phyloP scores from a whole-genome alignment of 2,329 filamentous ascomycete species.

The Fusarium clavum region DNA sequence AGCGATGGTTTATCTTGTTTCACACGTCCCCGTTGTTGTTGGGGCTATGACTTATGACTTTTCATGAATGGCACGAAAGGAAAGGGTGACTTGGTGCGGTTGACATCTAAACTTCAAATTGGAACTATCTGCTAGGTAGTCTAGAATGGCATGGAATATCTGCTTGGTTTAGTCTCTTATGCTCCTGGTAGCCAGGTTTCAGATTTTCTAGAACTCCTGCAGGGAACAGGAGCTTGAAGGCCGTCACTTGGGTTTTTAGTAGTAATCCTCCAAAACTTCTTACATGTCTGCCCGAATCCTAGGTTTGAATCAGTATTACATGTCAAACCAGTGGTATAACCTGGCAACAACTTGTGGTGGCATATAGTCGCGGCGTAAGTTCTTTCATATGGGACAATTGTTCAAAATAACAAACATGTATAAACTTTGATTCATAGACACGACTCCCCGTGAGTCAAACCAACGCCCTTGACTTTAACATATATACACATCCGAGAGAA shows the following conservation, averaged over 20 bases:
- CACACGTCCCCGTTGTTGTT: background rate
- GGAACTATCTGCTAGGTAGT: background rate
- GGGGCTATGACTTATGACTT: conserved; percentile 15
- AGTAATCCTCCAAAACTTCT: background rate
- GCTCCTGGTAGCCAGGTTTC: background rate
- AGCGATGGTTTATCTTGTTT: background rate
- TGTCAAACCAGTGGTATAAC: background rate
- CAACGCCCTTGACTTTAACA: conserved; percentile 57
- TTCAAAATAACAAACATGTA: conserved; percentile 18
- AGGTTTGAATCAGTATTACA: too few relatives aligned
- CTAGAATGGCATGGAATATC: background rate
- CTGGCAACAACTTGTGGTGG: background rate
- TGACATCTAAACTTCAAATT: background rate
- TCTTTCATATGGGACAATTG: background rate
- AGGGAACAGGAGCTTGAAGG: background rate
- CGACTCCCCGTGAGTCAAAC: conserved; percentile 45
- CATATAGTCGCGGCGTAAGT: background rate
- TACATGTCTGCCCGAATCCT: background rate
- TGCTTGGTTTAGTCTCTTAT: background rate
- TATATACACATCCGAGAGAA: conserved; percentile 38
- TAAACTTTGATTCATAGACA: conserved; percentile 30
- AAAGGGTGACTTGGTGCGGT: background rate
- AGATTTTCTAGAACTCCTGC: background rate
- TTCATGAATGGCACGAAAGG: background rate
- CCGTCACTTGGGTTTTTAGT: background rate